phyloP scores from a whole-genome alignment of 2,329 filamentous ascomycete species.

The Beauveria asiatica region DNA sequence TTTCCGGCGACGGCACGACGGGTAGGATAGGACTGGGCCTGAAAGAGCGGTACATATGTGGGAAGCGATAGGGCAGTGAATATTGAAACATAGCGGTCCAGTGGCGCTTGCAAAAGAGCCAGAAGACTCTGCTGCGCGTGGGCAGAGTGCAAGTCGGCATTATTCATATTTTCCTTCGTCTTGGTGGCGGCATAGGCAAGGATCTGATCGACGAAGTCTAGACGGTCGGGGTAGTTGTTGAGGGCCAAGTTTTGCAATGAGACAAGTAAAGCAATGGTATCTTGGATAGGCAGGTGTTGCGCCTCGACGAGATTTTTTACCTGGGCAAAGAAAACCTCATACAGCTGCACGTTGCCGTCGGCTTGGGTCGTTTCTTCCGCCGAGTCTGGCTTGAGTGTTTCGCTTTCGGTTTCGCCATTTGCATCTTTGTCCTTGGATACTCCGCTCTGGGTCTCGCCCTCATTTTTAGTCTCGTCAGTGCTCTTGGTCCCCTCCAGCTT shows the following conservation, averaged over 20 bases:
- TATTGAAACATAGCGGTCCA: conserved; percentile 83
- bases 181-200: conserved; percentile 82
- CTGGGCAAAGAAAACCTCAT: conserved; percentile 95
- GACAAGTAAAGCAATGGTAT: conserved; percentile 88
- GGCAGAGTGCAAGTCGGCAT: conserved; percentile 85
- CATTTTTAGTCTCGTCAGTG: conserved; percentile 27
- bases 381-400: conserved; percentile 32
- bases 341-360: conserved; percentile 71
- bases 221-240: conserved; percentile 85
- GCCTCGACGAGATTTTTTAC: conserved; percentile 89
- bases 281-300: conserved; percentile 84
- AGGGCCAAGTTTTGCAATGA: conserved; percentile 88
- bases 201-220: conserved; percentile 95
- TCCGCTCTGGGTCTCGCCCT: conserved; percentile 22
- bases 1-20: conserved; percentile 84
- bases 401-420: conserved; percentile 18
- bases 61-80: conserved; percentile 95
- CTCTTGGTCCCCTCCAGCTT: conserved; percentile 40
- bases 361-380: conserved; percentile 15
- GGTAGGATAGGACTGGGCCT: conserved; percentile 88
- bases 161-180: conserved; percentile 82
- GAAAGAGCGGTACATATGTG: conserved; percentile 81
- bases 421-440: conserved; percentile 16
- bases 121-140: conserved; percentile 83
- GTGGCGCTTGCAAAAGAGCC: conserved; percentile 79